phyloP scores from a whole-genome alignment of 352 stramenopile genomes.

The Globisporangium iwayamae region DNA sequence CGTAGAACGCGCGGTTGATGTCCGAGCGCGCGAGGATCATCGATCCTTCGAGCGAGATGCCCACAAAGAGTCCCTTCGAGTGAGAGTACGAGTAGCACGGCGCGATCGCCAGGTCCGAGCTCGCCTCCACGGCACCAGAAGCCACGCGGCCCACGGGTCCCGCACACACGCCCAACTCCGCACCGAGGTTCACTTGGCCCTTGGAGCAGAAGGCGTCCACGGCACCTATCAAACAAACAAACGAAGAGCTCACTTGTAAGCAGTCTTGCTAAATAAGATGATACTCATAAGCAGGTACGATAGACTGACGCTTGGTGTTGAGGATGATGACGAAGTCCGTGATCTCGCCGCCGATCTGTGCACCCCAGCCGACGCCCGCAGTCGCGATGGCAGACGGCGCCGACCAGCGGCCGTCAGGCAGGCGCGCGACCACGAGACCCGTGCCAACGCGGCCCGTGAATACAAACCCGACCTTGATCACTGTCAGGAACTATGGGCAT shows the following conservation, averaged over 20 bases:
- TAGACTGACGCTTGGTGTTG: constrained; percentile 66
- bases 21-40: constrained; percentile 85
- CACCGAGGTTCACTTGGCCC: constrained; percentile 88
- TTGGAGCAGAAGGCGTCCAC: constrained; percentile 86
- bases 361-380: constrained; percentile 86
- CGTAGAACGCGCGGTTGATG: constrained; percentile 93
- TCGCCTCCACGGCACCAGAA: constrained; percentile 68
- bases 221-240: constrained; percentile 20
- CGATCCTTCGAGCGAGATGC: constrained; percentile 88
- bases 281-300: not conserved
- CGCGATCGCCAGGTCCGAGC: constrained; percentile 72
- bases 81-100: constrained; percentile 92
- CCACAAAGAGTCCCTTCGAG: constrained; percentile 87
- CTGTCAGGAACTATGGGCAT: constrained; percentile 80
- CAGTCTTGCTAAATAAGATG: too few relatives aligned
- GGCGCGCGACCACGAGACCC: constrained; percentile 90
- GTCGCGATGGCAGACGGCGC: constrained; percentile 94
- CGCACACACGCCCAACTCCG: constrained; percentile 84
- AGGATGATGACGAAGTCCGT: constrained; percentile 94
- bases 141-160: constrained; percentile 89
- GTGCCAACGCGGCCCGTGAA: constrained; percentile 86
- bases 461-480: constrained; percentile 89
- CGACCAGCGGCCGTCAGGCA: constrained; percentile 93
- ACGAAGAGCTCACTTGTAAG: not conserved
- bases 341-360: constrained; percentile 90